Evolutionary conservation across 2,329 filamentous ascomycete genomes (phyloP).

Genomic region (Xylaria sp.): DNA sequence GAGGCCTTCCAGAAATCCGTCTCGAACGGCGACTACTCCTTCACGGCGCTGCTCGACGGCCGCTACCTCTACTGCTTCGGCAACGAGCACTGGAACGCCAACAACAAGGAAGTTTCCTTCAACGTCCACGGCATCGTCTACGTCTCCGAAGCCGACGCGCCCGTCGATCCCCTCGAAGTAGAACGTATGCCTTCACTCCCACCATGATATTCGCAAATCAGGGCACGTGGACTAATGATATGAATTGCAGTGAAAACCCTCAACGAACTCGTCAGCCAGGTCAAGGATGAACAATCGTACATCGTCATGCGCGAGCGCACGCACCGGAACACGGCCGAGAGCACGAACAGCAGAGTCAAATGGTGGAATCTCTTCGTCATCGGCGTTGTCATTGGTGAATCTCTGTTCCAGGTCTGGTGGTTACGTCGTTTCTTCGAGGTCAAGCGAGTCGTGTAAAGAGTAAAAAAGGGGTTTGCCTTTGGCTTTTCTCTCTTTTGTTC

Average conservation of each 20-base stretch:
- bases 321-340: slow-evolving; percentile 97
- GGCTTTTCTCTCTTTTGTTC: not conserved
- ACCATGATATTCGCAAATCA: not conserved
- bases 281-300: slow-evolving; percentile 97
- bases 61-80: slow-evolving; percentile 97
- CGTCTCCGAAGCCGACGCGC: slow-evolving; percentile 79
- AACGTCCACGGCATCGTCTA: slow-evolving; percentile 99
- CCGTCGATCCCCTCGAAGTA: slow-evolving; percentile 80
- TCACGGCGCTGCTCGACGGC: slow-evolving; percentile 78
- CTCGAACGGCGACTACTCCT: slow-evolving; percentile 89
- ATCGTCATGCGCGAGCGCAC: slow-evolving; percentile 92
- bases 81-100: slow-evolving; percentile 95
- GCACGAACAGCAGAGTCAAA: slow-evolving; percentile 94
- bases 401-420: slow-evolving; percentile 99
- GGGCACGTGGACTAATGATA: not conserved
- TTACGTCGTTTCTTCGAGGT: slow-evolving; percentile 96
- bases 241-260: slow-evolving; percentile 65
- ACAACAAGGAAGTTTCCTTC: slow-evolving; percentile 97
- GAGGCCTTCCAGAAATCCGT: slow-evolving; percentile 75
- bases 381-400: slow-evolving; percentile 79
- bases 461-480: slow-evolving; percentile 14
- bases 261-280: slow-evolving; percentile 78
- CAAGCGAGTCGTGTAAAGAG: slow-evolving; percentile 59
- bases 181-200: slow-evolving; percentile 59
- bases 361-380: slow-evolving; percentile 99